These are phyloP conservation scores for Suillus ampliporus DNA, from an alignment of 768 basidiomycete genomes.

Conservation along the genomic window DNA sequence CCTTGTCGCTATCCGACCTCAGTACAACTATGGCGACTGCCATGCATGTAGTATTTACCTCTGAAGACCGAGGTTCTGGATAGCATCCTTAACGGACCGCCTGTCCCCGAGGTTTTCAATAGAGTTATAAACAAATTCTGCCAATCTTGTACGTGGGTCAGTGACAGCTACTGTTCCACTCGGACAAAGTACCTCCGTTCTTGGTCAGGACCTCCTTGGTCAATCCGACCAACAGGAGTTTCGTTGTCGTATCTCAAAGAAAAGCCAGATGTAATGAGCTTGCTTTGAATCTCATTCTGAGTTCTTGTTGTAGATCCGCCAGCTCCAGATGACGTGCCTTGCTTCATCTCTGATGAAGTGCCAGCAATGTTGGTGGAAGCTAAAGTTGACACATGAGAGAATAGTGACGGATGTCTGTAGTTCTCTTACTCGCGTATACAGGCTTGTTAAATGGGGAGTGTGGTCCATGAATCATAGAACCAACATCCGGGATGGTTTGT, in stretches of 20 bases:
- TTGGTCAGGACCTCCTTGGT: conserved; percentile 65
- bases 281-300: conserved; percentile 4
- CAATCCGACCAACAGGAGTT: conserved; percentile 53
- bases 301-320: conserved; percentile 5
- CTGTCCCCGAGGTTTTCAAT: conserved; percentile 64
- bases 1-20: conserved; percentile 46
- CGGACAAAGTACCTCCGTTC: conserved; percentile 43
- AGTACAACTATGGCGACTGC: conserved; percentile 4
- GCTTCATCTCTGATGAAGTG: background rate
- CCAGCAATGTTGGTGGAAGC: background rate
- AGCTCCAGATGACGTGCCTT: background rate
- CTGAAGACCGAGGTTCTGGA: conserved; percentile 56
- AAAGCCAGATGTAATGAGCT: conserved; percentile 37
- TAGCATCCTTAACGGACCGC: conserved; percentile 55
- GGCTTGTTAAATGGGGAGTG: background rate
- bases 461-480: conserved; percentile 5
- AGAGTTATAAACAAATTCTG: conserved; percentile 63
- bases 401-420: background rate
- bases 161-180: conserved; percentile 3
- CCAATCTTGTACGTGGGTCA: conserved; percentile 46
- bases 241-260: conserved; percentile 55
- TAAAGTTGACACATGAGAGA: background rate
- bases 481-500: background rate
- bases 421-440: conserved; percentile 4
- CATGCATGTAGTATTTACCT: conserved; percentile 41